These are phyloP conservation scores for Arthrobotrys conoides DNA, from an alignment of 2,329 filamentous ascomycete genomes.

Conservation along the genomic window DNA sequence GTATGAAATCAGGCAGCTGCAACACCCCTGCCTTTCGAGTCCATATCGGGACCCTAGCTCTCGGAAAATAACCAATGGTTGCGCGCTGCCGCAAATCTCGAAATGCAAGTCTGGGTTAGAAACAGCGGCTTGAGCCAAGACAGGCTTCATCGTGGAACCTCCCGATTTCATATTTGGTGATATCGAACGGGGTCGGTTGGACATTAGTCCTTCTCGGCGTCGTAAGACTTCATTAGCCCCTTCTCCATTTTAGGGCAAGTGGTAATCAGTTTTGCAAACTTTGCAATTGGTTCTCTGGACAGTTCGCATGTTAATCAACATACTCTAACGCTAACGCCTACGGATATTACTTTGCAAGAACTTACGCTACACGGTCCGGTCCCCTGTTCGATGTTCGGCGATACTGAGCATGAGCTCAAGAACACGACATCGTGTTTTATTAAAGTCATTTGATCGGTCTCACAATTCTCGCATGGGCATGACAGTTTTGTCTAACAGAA, in stretches of 20 bases:
- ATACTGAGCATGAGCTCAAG: constrained; percentile 39
- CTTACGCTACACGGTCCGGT: not conserved
- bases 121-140: constrained; percentile 38
- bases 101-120: constrained; percentile 51
- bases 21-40: constrained; percentile 38
- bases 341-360: not conserved
- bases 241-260: constrained; percentile 21
- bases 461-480: constrained; percentile 19
- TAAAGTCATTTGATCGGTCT: constrained; percentile 6
- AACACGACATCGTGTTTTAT: not conserved
- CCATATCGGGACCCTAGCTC: constrained; percentile 50
- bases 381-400: constrained; percentile 33
- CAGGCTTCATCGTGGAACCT: constrained; percentile 56
- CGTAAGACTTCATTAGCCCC: constrained; percentile 28
- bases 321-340: no score
- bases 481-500: constrained; percentile 9
- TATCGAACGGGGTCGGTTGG: constrained; percentile 19
- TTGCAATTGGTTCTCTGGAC: not conserved
- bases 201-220: not conserved
- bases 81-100: constrained; percentile 2
- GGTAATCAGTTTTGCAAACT: not conserved
- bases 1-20: constrained; percentile 59
- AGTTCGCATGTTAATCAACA: not conserved
- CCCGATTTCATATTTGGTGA: constrained; percentile 46
- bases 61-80: constrained; percentile 55